phyloP scores from a whole-genome alignment of 768 basidiomycete species.

The Boletus edulis region DNA sequence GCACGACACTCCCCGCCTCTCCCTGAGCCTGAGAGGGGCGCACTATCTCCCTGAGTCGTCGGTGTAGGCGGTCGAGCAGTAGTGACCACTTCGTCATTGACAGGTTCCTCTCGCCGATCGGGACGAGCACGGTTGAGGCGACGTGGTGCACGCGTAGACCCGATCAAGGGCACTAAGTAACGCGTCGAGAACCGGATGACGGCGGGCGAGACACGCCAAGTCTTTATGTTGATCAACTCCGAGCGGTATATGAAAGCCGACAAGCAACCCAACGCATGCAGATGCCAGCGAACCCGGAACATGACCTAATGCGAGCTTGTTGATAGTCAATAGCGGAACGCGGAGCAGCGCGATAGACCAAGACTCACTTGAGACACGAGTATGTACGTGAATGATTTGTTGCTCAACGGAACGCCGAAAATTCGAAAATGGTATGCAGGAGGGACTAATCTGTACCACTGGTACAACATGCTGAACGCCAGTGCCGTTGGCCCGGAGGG shows the following conservation, averaged over 20 bases:
- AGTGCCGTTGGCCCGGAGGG: constrained; percentile 75
- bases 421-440: constrained; percentile 72
- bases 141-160: constrained; percentile 58
- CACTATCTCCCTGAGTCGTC: constrained; percentile 20
- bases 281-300: constrained; percentile 64
- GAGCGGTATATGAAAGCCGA: constrained; percentile 82
- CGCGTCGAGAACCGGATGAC: constrained; percentile 54
- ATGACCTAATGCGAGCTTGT: constrained; percentile 66
- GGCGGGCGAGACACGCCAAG: constrained; percentile 69
- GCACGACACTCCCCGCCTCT: constrained; percentile 47
- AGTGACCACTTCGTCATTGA: constrained; percentile 61
- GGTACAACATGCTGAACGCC: constrained; percentile 79
- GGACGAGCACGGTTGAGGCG: constrained; percentile 75
- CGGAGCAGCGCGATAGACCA: not conserved
- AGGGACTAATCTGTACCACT: constrained; percentile 78
- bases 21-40: constrained; percentile 19
- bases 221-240: constrained; percentile 74
- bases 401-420: constrained; percentile 69
- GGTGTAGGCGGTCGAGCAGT: constrained; percentile 47
- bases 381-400: constrained; percentile 73
- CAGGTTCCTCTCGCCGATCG: constrained; percentile 37
- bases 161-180: constrained; percentile 66
- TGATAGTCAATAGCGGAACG: constrained; percentile 5
- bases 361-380: constrained; percentile 66
- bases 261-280: constrained; percentile 60